Conservation (phyloP, 306 rosid species). For the Cercis canadensis region DNA sequence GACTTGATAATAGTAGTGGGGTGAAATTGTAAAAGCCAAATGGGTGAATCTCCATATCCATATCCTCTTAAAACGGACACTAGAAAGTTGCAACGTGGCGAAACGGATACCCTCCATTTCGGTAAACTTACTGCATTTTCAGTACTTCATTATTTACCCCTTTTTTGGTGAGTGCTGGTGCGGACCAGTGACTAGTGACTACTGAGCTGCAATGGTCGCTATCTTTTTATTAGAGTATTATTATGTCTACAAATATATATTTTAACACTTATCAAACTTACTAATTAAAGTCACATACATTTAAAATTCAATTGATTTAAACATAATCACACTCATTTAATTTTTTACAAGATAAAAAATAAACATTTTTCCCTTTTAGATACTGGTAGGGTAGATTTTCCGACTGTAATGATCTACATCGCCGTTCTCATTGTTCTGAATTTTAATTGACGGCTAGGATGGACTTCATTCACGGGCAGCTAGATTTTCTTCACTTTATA, state of each 20-base stretch:
- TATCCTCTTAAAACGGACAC: background rate
- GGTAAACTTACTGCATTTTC: background rate
- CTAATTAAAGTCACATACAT: too few relatives aligned
- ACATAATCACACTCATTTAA: too few relatives aligned
- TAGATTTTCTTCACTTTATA: conserved; percentile 8
- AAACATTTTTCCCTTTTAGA: background rate
- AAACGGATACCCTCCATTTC: background rate
- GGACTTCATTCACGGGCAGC: too few relatives aligned
- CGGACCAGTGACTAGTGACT: conserved; percentile 11
- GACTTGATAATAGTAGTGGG: too few relatives aligned
- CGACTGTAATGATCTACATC: conserved; percentile 1
- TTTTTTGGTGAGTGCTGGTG: background rate
- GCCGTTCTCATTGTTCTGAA: too few relatives aligned
- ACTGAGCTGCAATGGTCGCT: conserved; percentile 39
- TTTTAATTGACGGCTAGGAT: conserved; percentile 44
- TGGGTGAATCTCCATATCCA: background rate
- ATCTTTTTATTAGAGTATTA: too few relatives aligned
- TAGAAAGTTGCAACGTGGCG: conserved; percentile 35
- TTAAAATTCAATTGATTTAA: too few relatives aligned
- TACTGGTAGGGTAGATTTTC: conserved; percentile 28
- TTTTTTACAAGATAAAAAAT: too few relatives aligned
- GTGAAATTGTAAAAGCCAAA: too few relatives aligned
- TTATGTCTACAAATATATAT: too few relatives aligned
- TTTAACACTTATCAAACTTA: too few relatives aligned
- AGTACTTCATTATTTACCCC: too few relatives aligned